Evolutionary conservation across 179 eudicot genomes (phyloP), one percentile per base, ranked within the genome.

Genomic region (Vitellaria paradoxa): DNA sequence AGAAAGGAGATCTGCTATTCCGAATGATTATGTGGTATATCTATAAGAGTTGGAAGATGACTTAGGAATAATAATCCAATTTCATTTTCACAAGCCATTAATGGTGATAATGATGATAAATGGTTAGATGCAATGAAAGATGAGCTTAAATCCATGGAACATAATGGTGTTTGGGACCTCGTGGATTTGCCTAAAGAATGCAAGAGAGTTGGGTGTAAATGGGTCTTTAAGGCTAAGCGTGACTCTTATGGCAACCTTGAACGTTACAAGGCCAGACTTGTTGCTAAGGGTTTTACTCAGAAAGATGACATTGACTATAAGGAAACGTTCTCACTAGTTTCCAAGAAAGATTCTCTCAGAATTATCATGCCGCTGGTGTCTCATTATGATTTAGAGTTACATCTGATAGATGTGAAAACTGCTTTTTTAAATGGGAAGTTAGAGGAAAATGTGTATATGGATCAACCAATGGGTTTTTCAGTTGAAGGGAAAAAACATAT

Each of bases 21-120:
- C 52, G 37, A 20, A 61, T 74, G 68, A 60, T 8, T 74, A 74
- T 74, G 77, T 42, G 50, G 49, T 56, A 24, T 72, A 72, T 55
- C 49, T 72, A 24, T 24, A 72, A 52, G 62, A 72, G 30, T 52
- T 47, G 21, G 15, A 50, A 46, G 0, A 9, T 5, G 30, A 46
- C 17, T 14, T 70, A 23, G 37, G 37, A 45, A 18, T 46, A 49
- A n/a, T 4, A 14, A n/a, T 9, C 59, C 13, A 21, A 5, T 23
- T 52, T 18, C 73, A 46, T 69, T 17, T 17, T 49, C 73, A 46
- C 30, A 69, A 69, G 24, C 15, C 52, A n/a, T 69, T 20, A 24
- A 63, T 5, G 15, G 30, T 24, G 67, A 21, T 23, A 24, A 23
- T 23, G 23, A 0, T 63, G 12, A 7, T 23, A 23, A 63, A 63